These are phyloP conservation scores for Cornus suecica DNA, from an alignment of 148 eudicot genomes.

Conservation along the genomic window DNA sequence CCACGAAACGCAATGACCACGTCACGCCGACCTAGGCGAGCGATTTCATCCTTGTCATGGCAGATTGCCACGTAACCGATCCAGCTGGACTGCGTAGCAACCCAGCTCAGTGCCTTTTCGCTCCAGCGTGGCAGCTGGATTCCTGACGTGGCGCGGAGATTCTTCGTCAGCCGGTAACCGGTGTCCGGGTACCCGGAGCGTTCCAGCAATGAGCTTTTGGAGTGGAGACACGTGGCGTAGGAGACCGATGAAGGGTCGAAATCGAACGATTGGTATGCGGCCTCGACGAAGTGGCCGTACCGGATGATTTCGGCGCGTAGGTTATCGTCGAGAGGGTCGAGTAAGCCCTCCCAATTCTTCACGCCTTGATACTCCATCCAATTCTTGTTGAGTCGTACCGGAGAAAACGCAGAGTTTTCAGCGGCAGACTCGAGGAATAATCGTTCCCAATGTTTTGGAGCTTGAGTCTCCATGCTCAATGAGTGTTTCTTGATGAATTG, in stretches of 20 bases:
- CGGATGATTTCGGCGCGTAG: constrained; percentile 66
- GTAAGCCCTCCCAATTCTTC: constrained; percentile 70
- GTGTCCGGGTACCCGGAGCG: constrained; percentile 38
- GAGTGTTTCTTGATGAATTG: neutral
- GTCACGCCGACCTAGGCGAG: constrained; percentile 74
- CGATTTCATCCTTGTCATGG: constrained; percentile 46
- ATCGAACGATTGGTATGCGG: constrained; percentile 59
- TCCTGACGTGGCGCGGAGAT: constrained; percentile 67
- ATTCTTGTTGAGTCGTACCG: constrained; percentile 19
- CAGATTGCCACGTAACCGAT: constrained; percentile 85
- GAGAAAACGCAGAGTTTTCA: neutral
- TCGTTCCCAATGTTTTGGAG: constrained; percentile 9
- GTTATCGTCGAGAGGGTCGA: constrained; percentile 70
- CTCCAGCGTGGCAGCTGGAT: constrained; percentile 68
- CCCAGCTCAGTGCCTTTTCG: constrained; percentile 32
- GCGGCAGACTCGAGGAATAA: neutral
- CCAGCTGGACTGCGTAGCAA: constrained; percentile 54
- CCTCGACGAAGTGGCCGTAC: constrained; percentile 74
- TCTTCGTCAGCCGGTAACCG: constrained; percentile 53
- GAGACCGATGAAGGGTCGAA: constrained; percentile 55
- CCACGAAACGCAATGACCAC: constrained; percentile 80
- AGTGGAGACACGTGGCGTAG: constrained; percentile 38
- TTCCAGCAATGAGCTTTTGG: constrained; percentile 26
- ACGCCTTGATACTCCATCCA: constrained; percentile 83
- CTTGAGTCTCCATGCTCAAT: neutral